Base-by-base conservation (phyloP, 371 early-diverging fungal genomes). In the Haplosporangium sp. region DNA sequence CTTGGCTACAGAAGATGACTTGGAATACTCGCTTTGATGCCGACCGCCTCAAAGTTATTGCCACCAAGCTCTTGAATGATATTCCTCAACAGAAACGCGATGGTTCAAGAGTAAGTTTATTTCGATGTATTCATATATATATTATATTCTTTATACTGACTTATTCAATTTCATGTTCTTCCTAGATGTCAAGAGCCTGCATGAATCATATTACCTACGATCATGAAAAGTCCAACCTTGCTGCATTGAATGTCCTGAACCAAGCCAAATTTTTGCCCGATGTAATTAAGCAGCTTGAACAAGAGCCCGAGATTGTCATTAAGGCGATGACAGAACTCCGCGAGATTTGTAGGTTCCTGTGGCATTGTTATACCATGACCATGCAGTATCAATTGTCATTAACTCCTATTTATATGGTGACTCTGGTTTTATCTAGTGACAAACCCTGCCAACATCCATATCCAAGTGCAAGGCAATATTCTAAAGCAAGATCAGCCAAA, bases 11-110 rank as follows among this genome's bases (percentile, higher is more conserved):
- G n/a, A 85, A 88, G 74, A 85, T 89, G 63, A 73, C 90, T n/a
- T 90, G 90, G 89, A 72, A 89, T 67, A 88, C 90, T 8, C 85
- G 87, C 58, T 91, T 92, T 57, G 87, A 88, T 39, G 73, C 74
- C 2, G 91, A 90, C 61, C 84, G 92, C 59, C 68, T 92, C 37
- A 90, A 90, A 66, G 89, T 89, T 52, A 85, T 88, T 17, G 86
- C 90, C 4, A 79, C 84, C 58, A 91, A 91, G 64, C 78, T 89
- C 17, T 48, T 91, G 58, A 89, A 89, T 63, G 90, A 92, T 65
- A 87, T 92, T 52, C 92, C 92, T 57, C 83, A 85, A 58, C 77
- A 87, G 13, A 91, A 91, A 61, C 84, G 92, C 47, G 90, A 92
- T 67, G 92, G 90, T 11, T 81, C 86, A 38, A 77, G 83, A 42